Conservation (phyloP, 140 eudicot species). For the Ambrosia hybrid region DNA sequence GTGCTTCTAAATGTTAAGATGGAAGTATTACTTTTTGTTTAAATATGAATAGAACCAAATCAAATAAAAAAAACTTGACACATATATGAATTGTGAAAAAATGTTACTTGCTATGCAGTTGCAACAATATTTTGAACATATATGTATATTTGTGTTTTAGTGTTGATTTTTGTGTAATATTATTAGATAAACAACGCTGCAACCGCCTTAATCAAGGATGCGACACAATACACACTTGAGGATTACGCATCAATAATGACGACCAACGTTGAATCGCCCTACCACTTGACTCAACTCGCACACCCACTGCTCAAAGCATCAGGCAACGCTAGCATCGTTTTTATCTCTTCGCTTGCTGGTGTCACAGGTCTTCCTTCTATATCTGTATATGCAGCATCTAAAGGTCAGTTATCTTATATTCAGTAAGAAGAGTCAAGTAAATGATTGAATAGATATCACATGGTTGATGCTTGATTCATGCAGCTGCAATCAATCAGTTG, state of each 20-base stretch:
- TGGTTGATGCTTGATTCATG: not conserved
- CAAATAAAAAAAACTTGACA: too few species aligned
- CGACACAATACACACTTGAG: constrained; percentile 38
- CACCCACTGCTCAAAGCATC: constrained; percentile 53
- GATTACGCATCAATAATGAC: constrained; percentile 51
- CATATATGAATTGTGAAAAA: too few species aligned
- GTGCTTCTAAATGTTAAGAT: not conserved
- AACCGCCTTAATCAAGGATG: constrained; percentile 33
- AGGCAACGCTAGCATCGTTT: constrained; percentile 47
- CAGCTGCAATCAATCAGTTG: constrained; percentile 31
- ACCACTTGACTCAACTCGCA: constrained; percentile 58
- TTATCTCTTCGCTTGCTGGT: constrained; percentile 57
- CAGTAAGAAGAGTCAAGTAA: too few species aligned
- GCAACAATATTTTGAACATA: too few species aligned
- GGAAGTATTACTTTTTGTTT: too few species aligned
- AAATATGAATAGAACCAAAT: too few species aligned
- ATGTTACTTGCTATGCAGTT: too few species aligned
- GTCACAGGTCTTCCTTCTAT: constrained; percentile 36
- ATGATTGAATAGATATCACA: not conserved
- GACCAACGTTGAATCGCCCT: constrained; percentile 56
- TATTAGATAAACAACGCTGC: constrained; percentile 68
- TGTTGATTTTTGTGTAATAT: not conserved
- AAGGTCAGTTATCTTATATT: constrained; percentile 34
- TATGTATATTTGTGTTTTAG: not conserved
- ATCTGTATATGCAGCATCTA: constrained; percentile 46